Evolutionary conservation across 2,329 filamentous ascomycete species (phyloP).

Genomic region (Hypoxylon sp.): DNA sequence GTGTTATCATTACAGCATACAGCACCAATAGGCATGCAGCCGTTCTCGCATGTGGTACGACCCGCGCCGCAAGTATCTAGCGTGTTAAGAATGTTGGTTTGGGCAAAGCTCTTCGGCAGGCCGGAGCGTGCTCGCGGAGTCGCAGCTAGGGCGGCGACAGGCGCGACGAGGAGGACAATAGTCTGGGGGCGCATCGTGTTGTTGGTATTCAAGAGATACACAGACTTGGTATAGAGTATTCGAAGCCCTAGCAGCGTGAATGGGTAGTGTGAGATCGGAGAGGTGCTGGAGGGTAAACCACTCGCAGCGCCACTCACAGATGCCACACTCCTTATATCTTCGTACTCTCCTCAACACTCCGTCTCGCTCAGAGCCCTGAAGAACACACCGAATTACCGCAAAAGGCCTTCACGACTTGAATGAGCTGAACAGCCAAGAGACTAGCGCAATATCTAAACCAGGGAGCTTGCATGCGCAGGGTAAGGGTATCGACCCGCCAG

Average conservation of each 20-base stretch:
- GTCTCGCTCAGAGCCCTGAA: conserved; percentile 11
- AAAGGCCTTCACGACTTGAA: conserved; percentile 22
- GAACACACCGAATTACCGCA: conserved; percentile 18
- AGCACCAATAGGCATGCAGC: conserved; percentile 39
- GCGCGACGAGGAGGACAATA: conserved; percentile 39
- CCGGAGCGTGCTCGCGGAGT: conserved; percentile 31
- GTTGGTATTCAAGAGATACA: conserved; percentile 9
- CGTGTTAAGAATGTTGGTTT: conserved; percentile 37
- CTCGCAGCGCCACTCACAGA: neutral
- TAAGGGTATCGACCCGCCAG: conserved; percentile 21
- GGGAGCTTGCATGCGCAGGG: conserved; percentile 26
- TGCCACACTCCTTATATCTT: conserved; percentile 36
- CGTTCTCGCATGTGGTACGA: conserved; percentile 40
- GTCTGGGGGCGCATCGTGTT: conserved; percentile 39
- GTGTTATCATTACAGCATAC: conserved; percentile 47
- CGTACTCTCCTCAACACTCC: conserved; percentile 7
- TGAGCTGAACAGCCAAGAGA: conserved; percentile 36
- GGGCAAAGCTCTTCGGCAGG: conserved; percentile 26
- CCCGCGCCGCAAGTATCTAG: conserved; percentile 39
- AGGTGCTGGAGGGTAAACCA: conserved; percentile 5
- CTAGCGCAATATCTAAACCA: conserved; percentile 26
- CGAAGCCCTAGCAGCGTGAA: neutral
- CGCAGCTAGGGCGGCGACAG: conserved; percentile 33
- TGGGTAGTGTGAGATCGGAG: conserved; percentile 9
- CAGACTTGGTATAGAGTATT: conserved; percentile 5